Evolutionary conservation across 257 asterid genomes (phyloP), one percentile per base, ranked within the genome.

Genomic region (Oldenlandia corymbosa): DNA sequence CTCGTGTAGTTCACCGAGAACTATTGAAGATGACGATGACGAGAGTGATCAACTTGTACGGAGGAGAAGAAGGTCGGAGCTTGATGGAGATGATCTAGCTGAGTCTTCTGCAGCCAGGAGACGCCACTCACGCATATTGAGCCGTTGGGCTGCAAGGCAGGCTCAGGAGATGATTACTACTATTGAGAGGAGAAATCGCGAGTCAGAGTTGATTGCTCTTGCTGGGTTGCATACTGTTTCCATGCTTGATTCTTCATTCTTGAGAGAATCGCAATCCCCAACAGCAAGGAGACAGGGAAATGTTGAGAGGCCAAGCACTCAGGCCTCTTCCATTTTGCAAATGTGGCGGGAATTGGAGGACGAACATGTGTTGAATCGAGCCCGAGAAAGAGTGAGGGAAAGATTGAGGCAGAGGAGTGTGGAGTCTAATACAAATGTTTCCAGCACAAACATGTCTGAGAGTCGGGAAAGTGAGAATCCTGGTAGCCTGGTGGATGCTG

Each of bases 261-360:
- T 88, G 81, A 80, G 95, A 75, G 98, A 86, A 79, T 84, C 95
- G 3, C 85, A 84, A 69, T 84, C 95, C 63, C 94, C 95, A 7
- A 85, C 87, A 47, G 84, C 89, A 4, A 76, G 90, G 83, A 82
- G 71, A 62, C 97, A 84, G 76, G 89, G 89, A 32, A 79, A 84
- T 68, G 87, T 78, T 58, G 95, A 91, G 80, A 88, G 98, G 70
- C 88, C 84, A 1, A 81, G 76, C 71, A 82, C 95, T 23, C 83
- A 79, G 31, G 94, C 94, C 58, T 91, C 98, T 0, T 81, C 96
- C 64, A 91, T 88, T 51, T 68, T 91, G 83, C 94, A 80, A 79
- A 91, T 85, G 98, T 91, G 98, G 98, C 76, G 96, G 58, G 96
- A 84, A 75, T 74, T 88, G 81, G 98, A 91, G 81, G 96, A 88